Conservation (phyloP, 495 filamentous ascomycete genomes). For the Penicillium atrosanguineum region DNA sequence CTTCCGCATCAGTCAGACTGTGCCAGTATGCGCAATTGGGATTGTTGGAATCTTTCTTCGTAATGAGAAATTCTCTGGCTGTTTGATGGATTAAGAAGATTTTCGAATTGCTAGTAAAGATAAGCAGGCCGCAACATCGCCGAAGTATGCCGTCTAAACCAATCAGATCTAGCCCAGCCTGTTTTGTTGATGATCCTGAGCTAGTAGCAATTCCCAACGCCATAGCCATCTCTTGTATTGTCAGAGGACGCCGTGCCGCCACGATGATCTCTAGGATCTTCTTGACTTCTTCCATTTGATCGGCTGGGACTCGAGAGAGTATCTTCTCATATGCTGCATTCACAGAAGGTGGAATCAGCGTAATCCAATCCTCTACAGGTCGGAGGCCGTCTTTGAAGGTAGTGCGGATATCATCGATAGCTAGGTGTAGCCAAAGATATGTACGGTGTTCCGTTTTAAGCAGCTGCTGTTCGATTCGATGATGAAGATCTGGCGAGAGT, state of each 20-base stretch:
- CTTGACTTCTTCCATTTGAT: conserved; percentile 9
- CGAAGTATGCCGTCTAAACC: conserved; percentile 25
- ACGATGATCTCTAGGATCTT: conserved; percentile 38
- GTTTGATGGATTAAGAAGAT: conserved; percentile 38
- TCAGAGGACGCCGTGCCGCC: conserved; percentile 32
- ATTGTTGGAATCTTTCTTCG: conserved; percentile 5
- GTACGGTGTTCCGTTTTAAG: conserved; percentile 30
- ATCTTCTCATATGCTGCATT: conserved; percentile 28
- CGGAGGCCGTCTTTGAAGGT: conserved; percentile 20
- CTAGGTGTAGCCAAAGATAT: conserved; percentile 36
- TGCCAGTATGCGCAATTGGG: conserved; percentile 8
- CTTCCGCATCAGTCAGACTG: conserved; percentile 12
- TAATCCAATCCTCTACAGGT: conserved; percentile 13
- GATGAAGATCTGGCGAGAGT: conserved; percentile 6
- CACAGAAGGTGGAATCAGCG: conserved; percentile 19
- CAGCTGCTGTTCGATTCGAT: conserved; percentile 18
- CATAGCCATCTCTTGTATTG: conserved; percentile 35
- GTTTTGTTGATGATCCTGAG: conserved; percentile 15
- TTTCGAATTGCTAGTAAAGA: conserved; percentile 32
- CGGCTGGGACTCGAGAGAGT: conserved; percentile 18
- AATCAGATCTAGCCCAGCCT: conserved; percentile 22
- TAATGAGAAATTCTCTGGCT: conserved; percentile 29
- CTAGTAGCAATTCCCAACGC: conserved; percentile 28
- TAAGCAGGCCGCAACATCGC: conserved; percentile 37
- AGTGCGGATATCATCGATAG: conserved; percentile 18